phyloP scores from a whole-genome alignment of 164 flowering plant genomes.

The Berberis thunbergii region DNA sequence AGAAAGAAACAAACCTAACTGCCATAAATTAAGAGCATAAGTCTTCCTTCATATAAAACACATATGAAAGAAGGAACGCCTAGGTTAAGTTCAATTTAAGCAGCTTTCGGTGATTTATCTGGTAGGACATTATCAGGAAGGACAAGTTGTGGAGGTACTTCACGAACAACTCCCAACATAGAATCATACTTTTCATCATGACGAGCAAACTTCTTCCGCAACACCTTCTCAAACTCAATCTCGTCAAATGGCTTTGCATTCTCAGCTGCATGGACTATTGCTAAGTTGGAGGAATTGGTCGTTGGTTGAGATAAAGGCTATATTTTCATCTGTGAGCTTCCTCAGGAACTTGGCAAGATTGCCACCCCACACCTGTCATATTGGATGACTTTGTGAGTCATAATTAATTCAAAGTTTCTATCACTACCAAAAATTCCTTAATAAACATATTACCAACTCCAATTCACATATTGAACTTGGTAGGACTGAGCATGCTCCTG shows the following conservation, averaged over 20 bases:
- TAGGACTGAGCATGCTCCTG: too few relatives aligned
- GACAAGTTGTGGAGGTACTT: conserved; percentile 63
- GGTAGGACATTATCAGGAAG: conserved; percentile 67
- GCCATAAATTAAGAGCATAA: too few relatives aligned
- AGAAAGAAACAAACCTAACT: too few relatives aligned
- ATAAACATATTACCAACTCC: too few relatives aligned
- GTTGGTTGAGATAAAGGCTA: conserved; percentile 79
- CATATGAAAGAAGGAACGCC: not conserved
- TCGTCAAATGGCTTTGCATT: conserved; percentile 79
- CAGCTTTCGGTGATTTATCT: conserved; percentile 42
- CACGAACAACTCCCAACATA: conserved; percentile 71
- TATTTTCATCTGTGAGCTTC: conserved; percentile 85
- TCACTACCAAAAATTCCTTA: too few relatives aligned
- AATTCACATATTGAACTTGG: too few relatives aligned
- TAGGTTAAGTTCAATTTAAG: conserved; percentile 12
- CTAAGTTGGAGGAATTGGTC: conserved; percentile 68
- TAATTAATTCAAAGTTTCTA: too few relatives aligned
- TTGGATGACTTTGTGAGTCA: not conserved
- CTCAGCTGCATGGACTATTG: conserved; percentile 87
- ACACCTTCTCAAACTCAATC: conserved; percentile 81
- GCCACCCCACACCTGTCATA: conserved; percentile 87
- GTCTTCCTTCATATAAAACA: too few relatives aligned
- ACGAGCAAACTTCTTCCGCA: conserved; percentile 82
- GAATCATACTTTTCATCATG: conserved; percentile 85
- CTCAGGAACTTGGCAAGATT: conserved; percentile 91